A percentile compares a stretch with the other conserved stretches of the same genome.
phyloP scores from a whole-genome alignment of 2,329 filamentous ascomycete species.

The Teratosphaeria viscida region DNA sequence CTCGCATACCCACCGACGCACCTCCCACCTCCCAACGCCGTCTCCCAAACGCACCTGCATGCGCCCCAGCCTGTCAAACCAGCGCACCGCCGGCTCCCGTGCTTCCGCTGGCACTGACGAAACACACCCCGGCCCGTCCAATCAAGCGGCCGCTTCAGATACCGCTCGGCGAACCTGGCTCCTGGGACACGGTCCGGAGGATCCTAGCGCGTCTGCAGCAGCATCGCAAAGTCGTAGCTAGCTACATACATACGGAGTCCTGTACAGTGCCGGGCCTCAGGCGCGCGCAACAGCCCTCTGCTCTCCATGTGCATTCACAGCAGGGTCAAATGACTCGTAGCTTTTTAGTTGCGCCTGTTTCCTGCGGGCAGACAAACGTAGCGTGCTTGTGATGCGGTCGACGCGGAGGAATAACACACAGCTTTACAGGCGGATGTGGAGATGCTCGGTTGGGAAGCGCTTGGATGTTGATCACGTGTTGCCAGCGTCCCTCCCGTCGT shows the following conservation, averaged over 20 bases:
- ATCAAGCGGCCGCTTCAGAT: background rate
- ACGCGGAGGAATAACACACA: background rate
- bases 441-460: slow-evolving; percentile 3
- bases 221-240: background rate
- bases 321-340: slow-evolving; percentile 3
- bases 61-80: background rate
- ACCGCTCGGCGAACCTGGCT: slow-evolving; percentile 1
- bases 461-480: background rate
- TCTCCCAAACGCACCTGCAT: background rate
- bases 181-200: slow-evolving; percentile 1
- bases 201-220: slow-evolving; percentile 3
- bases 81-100: background rate
- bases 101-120: background rate
- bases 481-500: no score
- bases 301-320: background rate
- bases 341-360: background rate
- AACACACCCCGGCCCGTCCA: background rate
- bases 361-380: slow-evolving; percentile 1
- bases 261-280: background rate
- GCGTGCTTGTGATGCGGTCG: slow-evolving; percentile 1
- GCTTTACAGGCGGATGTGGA: background rate
- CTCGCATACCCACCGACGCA: background rate
- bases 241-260: background rate
- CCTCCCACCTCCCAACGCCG: background rate
- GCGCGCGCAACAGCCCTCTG: slow-evolving; percentile 1